Evolutionary conservation across 2,329 filamentous ascomycete genomes (phyloP).

Genomic region (Fulvia fulva): DNA sequence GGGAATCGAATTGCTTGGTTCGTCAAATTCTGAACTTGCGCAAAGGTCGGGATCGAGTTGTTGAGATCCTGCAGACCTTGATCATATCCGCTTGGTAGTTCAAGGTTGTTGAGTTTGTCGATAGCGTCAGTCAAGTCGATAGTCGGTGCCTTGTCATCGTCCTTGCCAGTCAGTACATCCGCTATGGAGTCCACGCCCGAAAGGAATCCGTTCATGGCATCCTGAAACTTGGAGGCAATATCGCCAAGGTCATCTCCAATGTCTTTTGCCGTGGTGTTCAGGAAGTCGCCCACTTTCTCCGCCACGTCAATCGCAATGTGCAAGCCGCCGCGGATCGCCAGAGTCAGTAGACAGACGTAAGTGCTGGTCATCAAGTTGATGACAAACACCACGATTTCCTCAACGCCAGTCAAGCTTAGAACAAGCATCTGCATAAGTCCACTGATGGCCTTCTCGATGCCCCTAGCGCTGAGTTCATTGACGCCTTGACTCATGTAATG

Average conservation of each 20-base stretch:
- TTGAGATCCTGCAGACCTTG: conserved; percentile 67
- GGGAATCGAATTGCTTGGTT: conserved; percentile 69
- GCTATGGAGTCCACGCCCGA: conserved; percentile 45
- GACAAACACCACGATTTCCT: conserved; percentile 84
- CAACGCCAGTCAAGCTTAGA: conserved; percentile 75
- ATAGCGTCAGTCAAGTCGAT: conserved; percentile 66
- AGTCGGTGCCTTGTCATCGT: conserved; percentile 43
- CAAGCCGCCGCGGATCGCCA: conserved; percentile 75
- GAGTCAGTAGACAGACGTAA: conserved; percentile 82
- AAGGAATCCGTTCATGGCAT: conserved; percentile 56
- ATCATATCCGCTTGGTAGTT: conserved; percentile 66
- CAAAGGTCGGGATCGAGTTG: conserved; percentile 74
- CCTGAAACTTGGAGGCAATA: conserved; percentile 38
- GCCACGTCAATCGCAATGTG: conserved; percentile 63
- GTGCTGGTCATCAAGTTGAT: conserved; percentile 89
- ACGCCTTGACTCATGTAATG: conserved; percentile 87
- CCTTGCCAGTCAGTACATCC: conserved; percentile 35
- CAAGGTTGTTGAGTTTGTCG: conserved; percentile 63
- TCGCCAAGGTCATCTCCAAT: conserved; percentile 56
- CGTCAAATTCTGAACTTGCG: conserved; percentile 77
- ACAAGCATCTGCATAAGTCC: conserved; percentile 75
- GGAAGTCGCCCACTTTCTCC: conserved; percentile 56
- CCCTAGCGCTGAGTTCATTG: conserved; percentile 76
- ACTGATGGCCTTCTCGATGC: conserved; percentile 74
- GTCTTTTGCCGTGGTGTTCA: conserved; percentile 56